phyloP scores from a whole-genome alignment of 768 basidiomycete genomes.

The Calocybe indica region DNA sequence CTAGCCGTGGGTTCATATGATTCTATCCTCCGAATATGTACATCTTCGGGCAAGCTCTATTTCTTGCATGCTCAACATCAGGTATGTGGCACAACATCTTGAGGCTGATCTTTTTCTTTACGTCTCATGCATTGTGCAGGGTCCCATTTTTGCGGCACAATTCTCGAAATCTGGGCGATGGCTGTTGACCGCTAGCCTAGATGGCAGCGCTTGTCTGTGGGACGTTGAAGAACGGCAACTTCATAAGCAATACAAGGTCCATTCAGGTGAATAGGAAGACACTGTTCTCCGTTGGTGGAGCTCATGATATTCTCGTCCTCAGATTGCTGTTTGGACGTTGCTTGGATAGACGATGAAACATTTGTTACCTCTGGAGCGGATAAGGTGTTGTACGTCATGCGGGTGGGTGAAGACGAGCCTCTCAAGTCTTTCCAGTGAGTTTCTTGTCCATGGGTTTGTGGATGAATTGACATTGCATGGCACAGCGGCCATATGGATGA shows the following conservation, averaged over 20 bases:
- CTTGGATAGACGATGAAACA: constrained; percentile 66
- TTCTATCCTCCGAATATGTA: constrained; percentile 61
- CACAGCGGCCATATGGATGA: constrained; percentile 69
- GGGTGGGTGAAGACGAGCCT: constrained; percentile 44
- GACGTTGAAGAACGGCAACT: constrained; percentile 58
- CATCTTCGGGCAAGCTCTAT: constrained; percentile 53
- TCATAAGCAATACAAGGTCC: constrained; percentile 56
- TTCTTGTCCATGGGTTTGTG: background rate
- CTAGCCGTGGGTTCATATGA: constrained; percentile 80
- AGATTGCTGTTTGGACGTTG: constrained; percentile 79
- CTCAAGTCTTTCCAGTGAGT: constrained; percentile 60
- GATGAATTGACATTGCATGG: constrained; percentile 7
- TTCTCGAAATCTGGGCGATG: constrained; percentile 73
- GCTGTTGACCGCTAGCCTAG: constrained; percentile 73
- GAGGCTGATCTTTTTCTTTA: constrained; percentile 11
- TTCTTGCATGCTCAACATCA: constrained; percentile 59
- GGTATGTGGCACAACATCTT: constrained; percentile 29
- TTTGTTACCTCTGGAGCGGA: constrained; percentile 78
- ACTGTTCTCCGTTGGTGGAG: background rate
- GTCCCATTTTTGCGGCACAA: constrained; percentile 71
- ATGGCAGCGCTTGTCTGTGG: constrained; percentile 76
- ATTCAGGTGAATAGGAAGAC: constrained; percentile 44
- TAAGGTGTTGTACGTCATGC: constrained; percentile 53
- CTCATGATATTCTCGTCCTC: constrained; percentile 4
- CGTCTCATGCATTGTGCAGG: constrained; percentile 44